Evolutionary conservation across 2,329 filamentous ascomycete genomes (phyloP).

Genomic region (Trichothecium sympodiale): DNA sequence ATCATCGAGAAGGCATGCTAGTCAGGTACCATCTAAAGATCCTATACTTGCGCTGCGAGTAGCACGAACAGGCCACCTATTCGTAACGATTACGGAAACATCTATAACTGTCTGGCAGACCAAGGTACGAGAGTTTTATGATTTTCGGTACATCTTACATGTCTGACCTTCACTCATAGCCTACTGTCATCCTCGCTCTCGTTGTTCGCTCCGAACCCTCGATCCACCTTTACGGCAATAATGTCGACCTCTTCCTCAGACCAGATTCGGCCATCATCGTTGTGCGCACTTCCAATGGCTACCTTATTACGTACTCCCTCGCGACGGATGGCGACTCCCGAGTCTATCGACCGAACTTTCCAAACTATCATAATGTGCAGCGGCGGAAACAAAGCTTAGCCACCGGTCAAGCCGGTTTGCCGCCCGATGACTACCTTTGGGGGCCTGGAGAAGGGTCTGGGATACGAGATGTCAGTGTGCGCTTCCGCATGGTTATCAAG

Average conservation of each 20-base stretch:
- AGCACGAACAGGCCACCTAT: slow-evolving; percentile 68
- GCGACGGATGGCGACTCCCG: slow-evolving; percentile 71
- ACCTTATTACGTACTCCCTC: slow-evolving; percentile 88
- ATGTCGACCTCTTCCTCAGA: slow-evolving; percentile 72
- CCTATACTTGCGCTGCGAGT: slow-evolving; percentile 64
- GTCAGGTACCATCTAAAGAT: slow-evolving; percentile 39
- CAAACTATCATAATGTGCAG: slow-evolving; percentile 53
- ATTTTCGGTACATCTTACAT: not conserved
- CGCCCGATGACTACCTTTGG: slow-evolving; percentile 53
- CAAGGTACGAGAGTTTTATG: slow-evolving; percentile 56
- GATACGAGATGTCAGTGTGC: slow-evolving; percentile 76
- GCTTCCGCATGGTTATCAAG: slow-evolving; percentile 96
- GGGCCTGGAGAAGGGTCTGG: slow-evolving; percentile 74
- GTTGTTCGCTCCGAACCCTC: slow-evolving; percentile 75
- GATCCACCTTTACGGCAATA: slow-evolving; percentile 71
- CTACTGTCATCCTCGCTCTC: slow-evolving; percentile 76
- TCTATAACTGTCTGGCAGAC: slow-evolving; percentile 95
- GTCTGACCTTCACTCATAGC: slow-evolving; percentile 35
- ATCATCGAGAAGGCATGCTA: slow-evolving; percentile 11
- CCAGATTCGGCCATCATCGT: slow-evolving; percentile 90
- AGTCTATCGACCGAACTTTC: slow-evolving; percentile 77
- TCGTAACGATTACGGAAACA: slow-evolving; percentile 76
- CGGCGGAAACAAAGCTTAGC: slow-evolving; percentile 50
- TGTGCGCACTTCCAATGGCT: slow-evolving; percentile 75
- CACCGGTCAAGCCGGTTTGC: slow-evolving; percentile 40